These are phyloP conservation scores for Pseudogymnoascus sp. DNA, from an alignment of 2,329 filamentous ascomycete species.

Conservation along the genomic window DNA sequence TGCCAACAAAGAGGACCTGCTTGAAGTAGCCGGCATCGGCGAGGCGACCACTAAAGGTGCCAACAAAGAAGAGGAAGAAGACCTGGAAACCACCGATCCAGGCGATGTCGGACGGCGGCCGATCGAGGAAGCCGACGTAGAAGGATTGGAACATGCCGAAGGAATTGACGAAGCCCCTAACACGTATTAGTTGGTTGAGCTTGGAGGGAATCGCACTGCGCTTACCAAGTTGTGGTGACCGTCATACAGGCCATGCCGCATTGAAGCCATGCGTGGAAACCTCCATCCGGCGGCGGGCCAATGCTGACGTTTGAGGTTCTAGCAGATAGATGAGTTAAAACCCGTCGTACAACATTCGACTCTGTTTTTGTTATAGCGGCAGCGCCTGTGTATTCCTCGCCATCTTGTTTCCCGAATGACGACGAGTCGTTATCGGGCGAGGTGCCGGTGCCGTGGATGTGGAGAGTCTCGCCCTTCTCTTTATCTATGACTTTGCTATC, in stretches of 20 bases:
- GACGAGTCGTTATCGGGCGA: background rate
- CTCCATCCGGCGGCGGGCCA: conserved; percentile 26
- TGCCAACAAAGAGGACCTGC: conserved; percentile 20
- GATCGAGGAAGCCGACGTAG: conserved; percentile 29
- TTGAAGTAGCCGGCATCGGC: conserved; percentile 33
- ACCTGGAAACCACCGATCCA: conserved; percentile 39
- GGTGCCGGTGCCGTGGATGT: background rate
- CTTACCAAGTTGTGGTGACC: conserved; percentile 25
- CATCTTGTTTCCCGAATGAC: background rate
- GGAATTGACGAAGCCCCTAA: conserved; percentile 30
- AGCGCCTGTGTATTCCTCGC: background rate
- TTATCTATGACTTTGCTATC: background rate
- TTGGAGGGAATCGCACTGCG: background rate
- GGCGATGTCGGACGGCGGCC: conserved; percentile 31
- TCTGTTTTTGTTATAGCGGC: background rate
- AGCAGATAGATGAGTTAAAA: background rate
- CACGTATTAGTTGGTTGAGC: background rate
- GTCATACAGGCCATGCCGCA: conserved; percentile 20
- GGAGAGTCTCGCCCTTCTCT: background rate
- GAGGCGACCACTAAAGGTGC: conserved; percentile 31
- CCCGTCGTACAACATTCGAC: conserved; percentile 1
- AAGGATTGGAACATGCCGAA: conserved; percentile 38
- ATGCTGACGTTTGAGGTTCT: background rate
- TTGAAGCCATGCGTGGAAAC: conserved; percentile 23
- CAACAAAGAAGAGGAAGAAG: conserved; percentile 35